Conservation (phyloP, 345 rosid species). For the Boechera retrofracta region DNA sequence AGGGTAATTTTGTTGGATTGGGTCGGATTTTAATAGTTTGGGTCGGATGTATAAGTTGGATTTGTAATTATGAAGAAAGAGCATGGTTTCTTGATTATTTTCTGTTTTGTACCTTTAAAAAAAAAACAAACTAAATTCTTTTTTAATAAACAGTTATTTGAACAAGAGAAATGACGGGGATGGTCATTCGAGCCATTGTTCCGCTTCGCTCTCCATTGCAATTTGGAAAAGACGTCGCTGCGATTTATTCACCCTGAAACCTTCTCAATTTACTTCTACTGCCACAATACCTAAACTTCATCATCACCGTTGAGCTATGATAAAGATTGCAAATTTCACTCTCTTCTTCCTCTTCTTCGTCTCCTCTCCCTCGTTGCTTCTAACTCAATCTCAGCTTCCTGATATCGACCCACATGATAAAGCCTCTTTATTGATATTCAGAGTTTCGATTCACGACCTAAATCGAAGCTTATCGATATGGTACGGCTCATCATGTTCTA, state of each 20-base stretch:
- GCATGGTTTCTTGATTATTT: too few species aligned
- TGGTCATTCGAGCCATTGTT: too few species aligned
- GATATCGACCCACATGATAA: slow-evolving; percentile 64
- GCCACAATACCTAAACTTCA: slow-evolving; percentile 21
- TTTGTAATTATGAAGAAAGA: too few species aligned
- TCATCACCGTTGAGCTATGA: slow-evolving; percentile 14
- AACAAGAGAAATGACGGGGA: too few species aligned
- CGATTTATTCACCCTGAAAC: background rate
- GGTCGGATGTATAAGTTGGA: too few species aligned
- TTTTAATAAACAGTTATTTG: too few species aligned
- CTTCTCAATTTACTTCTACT: slow-evolving; percentile 28
- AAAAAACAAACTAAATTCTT: too few species aligned
- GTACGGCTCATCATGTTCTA: slow-evolving; percentile 71
- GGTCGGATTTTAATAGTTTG: too few species aligned
- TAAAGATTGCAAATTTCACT: slow-evolving; percentile 9
- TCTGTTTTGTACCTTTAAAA: too few species aligned
- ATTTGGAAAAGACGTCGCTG: background rate
- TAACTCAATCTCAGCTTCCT: slow-evolving; percentile 46
- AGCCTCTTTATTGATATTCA: slow-evolving; percentile 61
- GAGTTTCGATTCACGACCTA: slow-evolving; percentile 60
- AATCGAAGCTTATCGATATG: slow-evolving; percentile 61
- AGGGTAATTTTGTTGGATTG: too few species aligned
- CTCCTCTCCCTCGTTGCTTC: slow-evolving; percentile 39
- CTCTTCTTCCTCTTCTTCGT: slow-evolving; percentile 44
- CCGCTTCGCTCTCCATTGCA: too few species aligned